phyloP scores from a whole-genome alignment of 352 stramenopile genomes.

The Ophiocytium majus region DNA sequence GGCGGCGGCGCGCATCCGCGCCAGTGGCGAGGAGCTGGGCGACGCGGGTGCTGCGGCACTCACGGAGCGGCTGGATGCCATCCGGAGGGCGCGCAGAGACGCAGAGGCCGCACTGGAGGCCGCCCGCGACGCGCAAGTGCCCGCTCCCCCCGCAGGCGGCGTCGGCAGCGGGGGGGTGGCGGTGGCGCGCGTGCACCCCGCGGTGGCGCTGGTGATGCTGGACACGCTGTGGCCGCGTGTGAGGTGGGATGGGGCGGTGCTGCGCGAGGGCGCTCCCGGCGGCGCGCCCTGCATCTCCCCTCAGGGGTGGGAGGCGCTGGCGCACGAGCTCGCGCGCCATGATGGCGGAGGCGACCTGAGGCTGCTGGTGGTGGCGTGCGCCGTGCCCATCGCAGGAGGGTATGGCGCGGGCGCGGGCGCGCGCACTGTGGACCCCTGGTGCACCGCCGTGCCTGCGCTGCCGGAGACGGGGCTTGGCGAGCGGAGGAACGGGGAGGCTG shows the following conservation, averaged over 20 bases:
- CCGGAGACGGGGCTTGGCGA: not conserved
- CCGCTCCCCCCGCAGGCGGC: not conserved
- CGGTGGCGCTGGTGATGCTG: constrained; percentile 19
- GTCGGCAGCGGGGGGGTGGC: too few species aligned
- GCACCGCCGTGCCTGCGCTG: not conserved
- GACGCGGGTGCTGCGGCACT: not conserved
- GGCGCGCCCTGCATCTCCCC: not conserved
- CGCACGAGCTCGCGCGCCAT: constrained; percentile 15
- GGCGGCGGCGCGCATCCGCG: not conserved
- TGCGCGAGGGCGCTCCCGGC: not conserved
- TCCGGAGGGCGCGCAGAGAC: constrained; percentile 9
- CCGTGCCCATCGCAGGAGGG: not conserved
- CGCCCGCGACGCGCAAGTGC: not conserved
- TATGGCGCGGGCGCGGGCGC: not conserved
- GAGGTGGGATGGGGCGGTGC: not conserved
- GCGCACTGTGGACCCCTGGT: not conserved
- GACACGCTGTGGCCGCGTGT: constrained; percentile 27
- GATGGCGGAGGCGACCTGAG: constrained; percentile 23
- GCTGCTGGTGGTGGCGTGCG: constrained; percentile 25
- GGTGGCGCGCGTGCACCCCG: constrained; percentile 4
- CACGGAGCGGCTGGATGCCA: not conserved
- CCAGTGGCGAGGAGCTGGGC: not conserved
- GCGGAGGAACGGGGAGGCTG: not conserved
- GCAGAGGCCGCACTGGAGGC: not conserved
- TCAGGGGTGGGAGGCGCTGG: constrained; percentile 15